A percentile compares a stretch with the other conserved stretches of the same genome.
These are phyloP conservation scores for Endocarpon pusillum DNA, from an alignment of 495 filamentous ascomycete genomes.

Conservation along the genomic window DNA sequence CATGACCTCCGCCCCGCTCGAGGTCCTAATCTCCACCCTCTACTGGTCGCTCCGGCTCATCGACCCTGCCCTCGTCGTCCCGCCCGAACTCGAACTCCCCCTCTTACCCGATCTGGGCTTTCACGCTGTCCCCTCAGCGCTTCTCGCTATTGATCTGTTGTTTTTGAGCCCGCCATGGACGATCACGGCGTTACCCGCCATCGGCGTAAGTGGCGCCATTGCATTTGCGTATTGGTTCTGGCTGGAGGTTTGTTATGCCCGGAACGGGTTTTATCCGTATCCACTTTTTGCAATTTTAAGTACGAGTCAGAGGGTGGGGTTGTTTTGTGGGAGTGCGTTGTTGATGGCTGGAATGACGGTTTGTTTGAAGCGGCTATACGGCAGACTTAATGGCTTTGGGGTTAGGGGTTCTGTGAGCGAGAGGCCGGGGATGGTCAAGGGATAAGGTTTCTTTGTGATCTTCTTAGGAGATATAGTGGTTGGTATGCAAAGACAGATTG, in stretches of 20 bases:
- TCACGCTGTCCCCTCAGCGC: constrained; percentile 57
- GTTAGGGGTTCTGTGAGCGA: constrained; percentile 13
- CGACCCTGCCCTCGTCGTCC: constrained; percentile 44
- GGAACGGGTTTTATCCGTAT: constrained; percentile 80
- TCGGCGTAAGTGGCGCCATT: constrained; percentile 42
- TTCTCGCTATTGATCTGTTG: constrained; percentile 55
- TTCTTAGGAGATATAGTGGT: too few relatives aligned
- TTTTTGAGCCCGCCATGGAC: constrained; percentile 72
- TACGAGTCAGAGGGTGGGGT: constrained; percentile 39
- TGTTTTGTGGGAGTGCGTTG: constrained; percentile 53
- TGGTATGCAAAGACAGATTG: too few relatives aligned
- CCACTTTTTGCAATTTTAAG: constrained; percentile 54
- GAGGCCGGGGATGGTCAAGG: constrained; percentile 11
- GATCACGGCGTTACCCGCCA: constrained; percentile 38
- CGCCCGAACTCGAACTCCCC: constrained; percentile 8
- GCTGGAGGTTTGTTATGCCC: constrained; percentile 61
- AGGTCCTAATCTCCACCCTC: constrained; percentile 65
- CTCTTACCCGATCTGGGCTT: constrained; percentile 48
- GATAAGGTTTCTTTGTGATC: too few relatives aligned
- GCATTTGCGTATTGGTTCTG: constrained; percentile 75
- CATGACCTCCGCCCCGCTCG: constrained; percentile 57
- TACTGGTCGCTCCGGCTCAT: constrained; percentile 59
- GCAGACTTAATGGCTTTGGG: constrained; percentile 49
- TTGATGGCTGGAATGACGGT: constrained; percentile 56
- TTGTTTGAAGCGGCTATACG: constrained; percentile 49